Percentiles rank a stretch among this genome's conserved stretches.
Evolutionary conservation across 176 grass and related monocot species (phyloP).

Genomic region (Tillandsia leiboldiana): DNA sequence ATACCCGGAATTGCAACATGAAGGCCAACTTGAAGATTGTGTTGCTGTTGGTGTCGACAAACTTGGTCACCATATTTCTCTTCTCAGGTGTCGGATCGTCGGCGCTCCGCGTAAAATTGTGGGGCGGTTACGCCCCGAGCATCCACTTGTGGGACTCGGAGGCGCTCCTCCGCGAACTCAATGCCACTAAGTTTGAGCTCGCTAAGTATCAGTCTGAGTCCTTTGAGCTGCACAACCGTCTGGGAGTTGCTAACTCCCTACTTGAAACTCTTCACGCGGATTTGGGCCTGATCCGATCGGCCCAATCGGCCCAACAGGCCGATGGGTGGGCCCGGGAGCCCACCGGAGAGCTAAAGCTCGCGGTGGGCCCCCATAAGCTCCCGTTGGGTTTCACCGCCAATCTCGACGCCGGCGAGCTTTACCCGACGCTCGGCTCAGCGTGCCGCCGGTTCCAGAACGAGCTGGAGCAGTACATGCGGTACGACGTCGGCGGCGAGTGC

Average conservation of each 20-base stretch:
- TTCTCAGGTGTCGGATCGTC: slow-evolving; percentile 12
- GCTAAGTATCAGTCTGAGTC: slow-evolving; percentile 20
- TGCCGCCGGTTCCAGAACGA: slow-evolving; percentile 34
- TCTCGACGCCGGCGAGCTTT: slow-evolving; percentile 31
- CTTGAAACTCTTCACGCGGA: slow-evolving; percentile 39
- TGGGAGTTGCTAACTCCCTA: slow-evolving; percentile 40
- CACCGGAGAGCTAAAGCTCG: slow-evolving; percentile 38
- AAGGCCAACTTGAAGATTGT: slow-evolving; percentile 26
- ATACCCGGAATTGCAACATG: neutral
- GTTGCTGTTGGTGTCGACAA: slow-evolving; percentile 18
- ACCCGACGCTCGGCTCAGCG: slow-evolving; percentile 26
- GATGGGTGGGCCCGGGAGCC: slow-evolving; percentile 21
- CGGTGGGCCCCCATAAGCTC: slow-evolving; percentile 37
- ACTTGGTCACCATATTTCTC: slow-evolving; percentile 16
- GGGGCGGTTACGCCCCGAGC: slow-evolving; percentile 7
- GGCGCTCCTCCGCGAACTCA: slow-evolving; percentile 41
- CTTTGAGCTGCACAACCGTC: slow-evolving; percentile 22
- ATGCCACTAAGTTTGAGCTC: slow-evolving; percentile 32
- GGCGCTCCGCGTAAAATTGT: neutral
- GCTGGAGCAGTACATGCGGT: slow-evolving; percentile 34
- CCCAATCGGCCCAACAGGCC: neutral
- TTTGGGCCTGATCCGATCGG: neutral
- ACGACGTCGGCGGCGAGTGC: slow-evolving; percentile 42
- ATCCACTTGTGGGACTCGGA: slow-evolving; percentile 30
- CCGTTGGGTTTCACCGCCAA: slow-evolving; percentile 28